phyloP scores from a whole-genome alignment of 2,329 filamentous ascomycete species.

The Aspergillus proliferans region DNA sequence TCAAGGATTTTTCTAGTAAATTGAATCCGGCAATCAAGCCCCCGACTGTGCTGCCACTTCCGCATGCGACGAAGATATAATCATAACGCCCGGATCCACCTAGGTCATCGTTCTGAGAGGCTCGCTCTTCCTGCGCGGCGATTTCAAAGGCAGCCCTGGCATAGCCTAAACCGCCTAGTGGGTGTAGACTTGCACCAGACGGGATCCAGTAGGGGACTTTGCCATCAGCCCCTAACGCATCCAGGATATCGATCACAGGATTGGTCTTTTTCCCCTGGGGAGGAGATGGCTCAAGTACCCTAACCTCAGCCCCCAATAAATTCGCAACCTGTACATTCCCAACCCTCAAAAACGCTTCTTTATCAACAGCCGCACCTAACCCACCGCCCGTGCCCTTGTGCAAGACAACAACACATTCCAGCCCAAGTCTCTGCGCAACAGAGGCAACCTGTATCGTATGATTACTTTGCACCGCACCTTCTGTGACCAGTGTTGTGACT shows the following conservation, averaged over 20 bases:
- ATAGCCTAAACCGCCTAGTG: slow-evolving; percentile 29
- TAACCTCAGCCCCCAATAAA: slow-evolving; percentile 34
- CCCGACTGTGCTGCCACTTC: slow-evolving; percentile 30
- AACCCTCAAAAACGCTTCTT: slow-evolving; percentile 13
- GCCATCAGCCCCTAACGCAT: slow-evolving; percentile 13
- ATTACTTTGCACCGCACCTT: slow-evolving; percentile 33
- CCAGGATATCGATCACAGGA: slow-evolving; percentile 22
- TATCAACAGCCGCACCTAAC: slow-evolving; percentile 10
- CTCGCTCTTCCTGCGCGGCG: slow-evolving; percentile 18
- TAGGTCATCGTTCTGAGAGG: slow-evolving; percentile 3
- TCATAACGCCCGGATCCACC: slow-evolving; percentile 22
- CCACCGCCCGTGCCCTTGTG: slow-evolving; percentile 25
- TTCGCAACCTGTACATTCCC: slow-evolving; percentile 25
- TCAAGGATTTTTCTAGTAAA: slow-evolving; percentile 19
- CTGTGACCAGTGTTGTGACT: slow-evolving; percentile 27
- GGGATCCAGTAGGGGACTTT: slow-evolving; percentile 30
- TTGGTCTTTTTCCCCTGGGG: slow-evolving; percentile 41
- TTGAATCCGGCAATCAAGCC: slow-evolving; percentile 31
- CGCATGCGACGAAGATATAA: slow-evolving; percentile 31
- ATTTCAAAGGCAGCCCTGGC: slow-evolving; percentile 29
- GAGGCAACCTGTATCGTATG: slow-evolving; percentile 31
- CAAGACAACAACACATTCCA: slow-evolving; percentile 21
- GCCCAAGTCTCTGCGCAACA: slow-evolving; percentile 21
- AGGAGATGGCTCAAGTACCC: slow-evolving; percentile 44
- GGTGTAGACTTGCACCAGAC: slow-evolving; percentile 28